Evolutionary conservation across 495 filamentous ascomycete species (phyloP).

Genomic region (Pseudevernia furfuracea): DNA sequence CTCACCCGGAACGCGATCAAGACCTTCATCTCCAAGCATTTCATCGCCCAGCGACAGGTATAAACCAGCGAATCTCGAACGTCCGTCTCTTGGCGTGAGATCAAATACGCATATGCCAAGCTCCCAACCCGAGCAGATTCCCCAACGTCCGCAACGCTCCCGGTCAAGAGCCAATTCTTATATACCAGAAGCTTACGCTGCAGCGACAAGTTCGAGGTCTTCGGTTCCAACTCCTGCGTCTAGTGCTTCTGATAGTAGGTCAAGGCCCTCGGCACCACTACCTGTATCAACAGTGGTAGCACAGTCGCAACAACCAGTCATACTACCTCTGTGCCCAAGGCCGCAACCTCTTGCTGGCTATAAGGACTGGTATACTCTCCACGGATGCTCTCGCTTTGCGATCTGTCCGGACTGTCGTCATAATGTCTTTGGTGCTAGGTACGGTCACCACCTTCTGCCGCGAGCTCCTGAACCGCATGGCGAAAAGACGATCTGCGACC

Average conservation of each 20-base stretch:
- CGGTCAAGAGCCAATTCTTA: constrained; percentile 7
- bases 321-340: constrained; percentile 49
- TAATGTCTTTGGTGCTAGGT: constrained; percentile 48
- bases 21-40: constrained; percentile 15
- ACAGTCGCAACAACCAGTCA: constrained; percentile 12
- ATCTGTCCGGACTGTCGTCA: constrained; percentile 58
- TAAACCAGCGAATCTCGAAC: constrained; percentile 9
- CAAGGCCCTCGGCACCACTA: constrained; percentile 7
- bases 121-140: background rate
- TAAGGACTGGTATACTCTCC: constrained; percentile 61
- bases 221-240: constrained; percentile 4
- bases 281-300: constrained; percentile 11
- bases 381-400: constrained; percentile 46
- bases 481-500: constrained; percentile 47
- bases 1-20: constrained; percentile 3
- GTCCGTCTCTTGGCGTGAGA: background rate
- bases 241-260: background rate
- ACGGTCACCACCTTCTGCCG: constrained; percentile 45
- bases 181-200: constrained; percentile 6
- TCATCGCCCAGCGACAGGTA: constrained; percentile 14
- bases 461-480: constrained; percentile 34
- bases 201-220: constrained; percentile 4
- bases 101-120: background rate
- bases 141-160: background rate
- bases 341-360: constrained; percentile 40